Evolutionary conservation across 495 filamentous ascomycete genomes (phyloP), one percentile per base, ranked within the genome.

Genomic region (Penicillium pulvis): DNA sequence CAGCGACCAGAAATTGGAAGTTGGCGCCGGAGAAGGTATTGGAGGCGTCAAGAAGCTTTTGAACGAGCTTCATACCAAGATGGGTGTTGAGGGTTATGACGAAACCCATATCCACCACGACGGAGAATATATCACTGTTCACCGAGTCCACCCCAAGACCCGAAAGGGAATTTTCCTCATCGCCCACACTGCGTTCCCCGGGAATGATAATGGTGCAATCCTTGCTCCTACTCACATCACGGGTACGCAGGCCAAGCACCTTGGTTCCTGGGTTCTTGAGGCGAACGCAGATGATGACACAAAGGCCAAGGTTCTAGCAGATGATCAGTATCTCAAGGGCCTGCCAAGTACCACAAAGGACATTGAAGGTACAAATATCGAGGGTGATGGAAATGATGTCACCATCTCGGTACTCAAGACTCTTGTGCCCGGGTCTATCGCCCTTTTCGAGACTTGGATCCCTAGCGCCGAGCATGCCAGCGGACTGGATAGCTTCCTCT

Each of bases 31-130:
- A 14, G 83, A 88, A 45, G 87, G 94, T 10, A 96, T 97, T 65
- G 92, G 90, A 46, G 87, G 87, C 14, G 81, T 97, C 60, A 97
- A 93, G 79, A 91, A 91, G 64, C 79, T 97, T 20, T 79, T 98
- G 39, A 99, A 99, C 67, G 83, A 89, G 59, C 90, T 98, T 41
- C 95, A 99, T 71, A 91, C 85, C 6, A 78, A 89, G 59, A 98
- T 99, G 95, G 93, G 94, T 9, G 86, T 89, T 61, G 90, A 97
- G 53, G 91, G 89, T 12, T 98, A 96, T 63, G 88, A 91, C 50
- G 95, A 99, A 75, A 96, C 93, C 28, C 91, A 96, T 70, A 90
- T 99, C 48, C 93, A 98, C 67, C 95, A 99, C 69, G 92, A 98
- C 66, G 87, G 88, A 46, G 88, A 98, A 75, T 98, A 94, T 66